Evolutionary conservation across 805 yeast species (phyloP), one percentile per base, ranked within the genome.

Genomic region (Cyberlindnera americana): DNA sequence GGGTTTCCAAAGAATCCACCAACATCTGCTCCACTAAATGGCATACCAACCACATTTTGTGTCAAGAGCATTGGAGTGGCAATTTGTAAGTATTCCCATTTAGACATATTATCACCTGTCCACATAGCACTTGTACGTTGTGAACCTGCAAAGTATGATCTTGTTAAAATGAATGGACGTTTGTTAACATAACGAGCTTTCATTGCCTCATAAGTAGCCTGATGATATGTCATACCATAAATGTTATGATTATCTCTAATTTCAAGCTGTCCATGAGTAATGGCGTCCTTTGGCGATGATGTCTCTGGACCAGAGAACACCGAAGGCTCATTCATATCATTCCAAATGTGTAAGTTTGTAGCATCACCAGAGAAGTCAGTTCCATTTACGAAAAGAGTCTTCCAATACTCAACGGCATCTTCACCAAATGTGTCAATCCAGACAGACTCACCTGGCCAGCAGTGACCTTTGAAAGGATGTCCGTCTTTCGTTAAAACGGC

Each of bases 311-410:
- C 99, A 50, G 82, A 77, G 59, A 93, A 93, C 5, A 93, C 83
- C 0, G 97, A 87, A 1, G 98, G 97, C 64, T 93, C 99, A 62
- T 85, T 87, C 99, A 93, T 93, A 60, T 93, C 99, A 61, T 91
- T 93, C 99, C 99, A 93, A 15, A 93, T 66, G 54, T 82, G 82
- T 33, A 88, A 61, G 55, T 93, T 93, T 12, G 73, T 66, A 9
- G 83, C 73, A 31, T 64, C 53, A 1, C 75, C 75, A 38, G 70
- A 66, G 37, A 73, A 67, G 2, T 61, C 54, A 4, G 69, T 57
- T 9, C 80, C 78, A 41, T 70, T 67, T 18, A 56, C 57, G 53
- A 74, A 78, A 34, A 77, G 70, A 3, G 61, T 44, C 34, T 64
- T 65, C 96, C 96, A 90, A 42, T 72, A 70, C 5, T 59, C 56